Conservation (phyloP, 2,329 filamentous ascomycete species). For the Capronia americana region DNA sequence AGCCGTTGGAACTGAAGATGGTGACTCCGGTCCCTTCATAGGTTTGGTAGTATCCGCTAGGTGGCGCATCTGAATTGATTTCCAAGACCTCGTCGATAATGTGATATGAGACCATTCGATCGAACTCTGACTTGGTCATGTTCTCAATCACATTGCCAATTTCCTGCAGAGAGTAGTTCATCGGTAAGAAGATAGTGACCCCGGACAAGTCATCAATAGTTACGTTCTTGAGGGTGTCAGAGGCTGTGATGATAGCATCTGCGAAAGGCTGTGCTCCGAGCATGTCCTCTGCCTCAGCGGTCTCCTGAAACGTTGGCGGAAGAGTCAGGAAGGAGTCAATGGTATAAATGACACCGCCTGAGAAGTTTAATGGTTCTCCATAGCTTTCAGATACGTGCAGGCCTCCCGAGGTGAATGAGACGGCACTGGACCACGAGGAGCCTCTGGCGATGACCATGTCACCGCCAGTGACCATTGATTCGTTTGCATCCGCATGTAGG, state of each 20-base stretch:
- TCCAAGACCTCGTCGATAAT: constrained; percentile 20
- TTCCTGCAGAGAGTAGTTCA: constrained; percentile 25
- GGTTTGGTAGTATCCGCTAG: constrained; percentile 12
- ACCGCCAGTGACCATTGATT: constrained; percentile 58
- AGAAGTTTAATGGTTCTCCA: constrained; percentile 13
- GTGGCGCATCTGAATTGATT: constrained; percentile 12
- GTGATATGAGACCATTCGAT: constrained; percentile 27
- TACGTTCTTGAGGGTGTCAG: neutral
- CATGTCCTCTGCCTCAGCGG: constrained; percentile 6
- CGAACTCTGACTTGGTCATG: constrained; percentile 18
- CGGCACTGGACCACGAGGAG: constrained; percentile 10
- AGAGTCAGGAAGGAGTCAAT: constrained; percentile 27
- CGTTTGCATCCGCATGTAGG: constrained; percentile 59
- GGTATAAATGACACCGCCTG: constrained; percentile 20
- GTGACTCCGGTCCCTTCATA: constrained; percentile 25
- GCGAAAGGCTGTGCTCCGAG: constrained; percentile 19
- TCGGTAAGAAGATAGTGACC: constrained; percentile 30
- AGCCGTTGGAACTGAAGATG: constrained; percentile 16
- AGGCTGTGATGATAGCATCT: constrained; percentile 10
- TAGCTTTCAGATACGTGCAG: constrained; percentile 9
- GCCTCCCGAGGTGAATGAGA: constrained; percentile 21
- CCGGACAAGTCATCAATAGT: constrained; percentile 26
- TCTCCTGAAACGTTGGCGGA: constrained; percentile 16
- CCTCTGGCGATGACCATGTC: constrained; percentile 55
- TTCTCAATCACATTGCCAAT: constrained; percentile 24